Evolutionary conservation across 345 rosid species (phyloP).

Genomic region (Capsella bursapastoris): DNA sequence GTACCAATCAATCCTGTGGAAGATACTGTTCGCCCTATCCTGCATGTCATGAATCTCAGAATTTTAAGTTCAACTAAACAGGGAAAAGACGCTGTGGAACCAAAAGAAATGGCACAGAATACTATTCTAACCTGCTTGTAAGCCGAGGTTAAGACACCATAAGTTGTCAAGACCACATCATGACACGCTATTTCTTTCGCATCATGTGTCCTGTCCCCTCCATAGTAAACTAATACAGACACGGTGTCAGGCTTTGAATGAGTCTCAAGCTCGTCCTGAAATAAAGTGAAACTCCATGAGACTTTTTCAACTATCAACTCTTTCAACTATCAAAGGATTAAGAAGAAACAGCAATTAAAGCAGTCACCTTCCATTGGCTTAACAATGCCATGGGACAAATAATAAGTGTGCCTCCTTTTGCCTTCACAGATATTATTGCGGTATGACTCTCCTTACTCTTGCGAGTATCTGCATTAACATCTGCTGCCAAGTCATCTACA

Average conservation of each 20-base stretch:
- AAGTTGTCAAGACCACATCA: conserved; percentile 75
- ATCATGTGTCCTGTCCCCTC: conserved; percentile 62
- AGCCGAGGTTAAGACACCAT: conserved; percentile 64
- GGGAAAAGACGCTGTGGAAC: not conserved
- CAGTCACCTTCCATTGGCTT: conserved; percentile 74
- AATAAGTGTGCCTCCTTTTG: conserved; percentile 71
- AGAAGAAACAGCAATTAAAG: conserved; percentile 10
- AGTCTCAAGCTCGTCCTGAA: conserved; percentile 73
- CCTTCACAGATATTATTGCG: conserved; percentile 35
- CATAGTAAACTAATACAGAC: conserved; percentile 66
- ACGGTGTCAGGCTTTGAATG: conserved; percentile 57
- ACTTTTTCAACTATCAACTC: not conserved
- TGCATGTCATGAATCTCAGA: conserved; percentile 33
- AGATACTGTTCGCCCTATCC: conserved; percentile 56
- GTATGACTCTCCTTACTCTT: conserved; percentile 38
- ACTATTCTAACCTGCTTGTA: conserved; percentile 55
- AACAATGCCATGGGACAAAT: conserved; percentile 77
- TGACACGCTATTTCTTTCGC: conserved; percentile 53
- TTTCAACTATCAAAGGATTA: not conserved
- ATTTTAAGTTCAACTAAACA: not conserved
- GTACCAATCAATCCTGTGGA: conserved; percentile 64
- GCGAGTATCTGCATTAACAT: conserved; percentile 30
- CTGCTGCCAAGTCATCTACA: conserved; percentile 15
- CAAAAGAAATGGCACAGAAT: not conserved
- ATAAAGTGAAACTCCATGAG: conserved; percentile 8